phyloP scores from a whole-genome alignment of 106 monocot genomes.

The Platanthera guangdongensis region DNA sequence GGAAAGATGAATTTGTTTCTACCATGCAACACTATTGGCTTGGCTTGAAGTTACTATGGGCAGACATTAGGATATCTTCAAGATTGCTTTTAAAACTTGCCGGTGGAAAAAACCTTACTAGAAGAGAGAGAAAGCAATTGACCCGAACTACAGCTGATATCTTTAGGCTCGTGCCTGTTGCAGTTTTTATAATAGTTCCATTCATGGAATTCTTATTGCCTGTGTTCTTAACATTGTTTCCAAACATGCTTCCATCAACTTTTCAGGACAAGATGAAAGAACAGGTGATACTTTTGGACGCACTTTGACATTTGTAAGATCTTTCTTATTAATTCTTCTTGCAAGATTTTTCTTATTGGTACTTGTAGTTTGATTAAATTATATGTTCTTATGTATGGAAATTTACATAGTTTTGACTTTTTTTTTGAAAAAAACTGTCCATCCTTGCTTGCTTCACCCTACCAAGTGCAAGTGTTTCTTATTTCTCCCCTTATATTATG shows the following conservation, averaged over 20 bases:
- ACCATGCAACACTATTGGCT: conserved; percentile 92
- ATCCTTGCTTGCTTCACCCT: neutral
- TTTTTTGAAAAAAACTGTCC: neutral
- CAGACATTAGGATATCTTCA: conserved; percentile 79
- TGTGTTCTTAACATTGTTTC: conserved; percentile 80
- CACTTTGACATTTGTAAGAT: neutral
- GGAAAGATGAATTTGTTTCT: conserved; percentile 80
- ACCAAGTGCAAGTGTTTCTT: neutral
- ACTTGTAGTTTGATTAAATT: neutral
- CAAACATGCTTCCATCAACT: conserved; percentile 97
- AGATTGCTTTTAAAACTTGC: conserved; percentile 82
- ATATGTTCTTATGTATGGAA: neutral
- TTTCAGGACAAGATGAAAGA: conserved; percentile 99
- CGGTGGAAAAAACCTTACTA: conserved; percentile 74
- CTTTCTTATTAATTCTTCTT: neutral
- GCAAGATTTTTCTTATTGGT: neutral
- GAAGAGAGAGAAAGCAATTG: conserved; percentile 87
- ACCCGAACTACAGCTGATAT: conserved; percentile 97
- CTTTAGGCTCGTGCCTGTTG: conserved; percentile 88
- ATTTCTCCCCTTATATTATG: neutral
- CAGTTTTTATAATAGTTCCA: conserved; percentile 92
- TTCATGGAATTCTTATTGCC: conserved; percentile 98
- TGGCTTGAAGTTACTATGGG: conserved; percentile 77
- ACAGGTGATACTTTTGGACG: conserved; percentile 41
- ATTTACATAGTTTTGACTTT: neutral